These are phyloP conservation scores for Stromatinia cepivora DNA, from an alignment of 2,329 filamentous ascomycete species.

Conservation along the genomic window DNA sequence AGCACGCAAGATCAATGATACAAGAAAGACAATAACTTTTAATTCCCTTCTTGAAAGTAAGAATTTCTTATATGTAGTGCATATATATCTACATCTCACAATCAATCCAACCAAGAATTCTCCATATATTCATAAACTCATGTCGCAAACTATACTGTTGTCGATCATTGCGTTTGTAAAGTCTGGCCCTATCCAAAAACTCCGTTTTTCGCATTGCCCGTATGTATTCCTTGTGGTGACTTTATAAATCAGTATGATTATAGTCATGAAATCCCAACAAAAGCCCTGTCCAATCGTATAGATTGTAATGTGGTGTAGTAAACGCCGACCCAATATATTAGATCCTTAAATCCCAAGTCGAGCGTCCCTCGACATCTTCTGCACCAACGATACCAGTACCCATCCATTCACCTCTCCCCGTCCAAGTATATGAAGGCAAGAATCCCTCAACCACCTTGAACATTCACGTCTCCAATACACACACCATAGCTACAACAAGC, in stretches of 20 bases:
- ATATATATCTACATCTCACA: background rate
- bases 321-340: background rate
- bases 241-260: background rate
- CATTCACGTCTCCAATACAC: slow-evolving; percentile 10
- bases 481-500: slow-evolving; percentile 22
- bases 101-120: background rate
- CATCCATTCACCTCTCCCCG: background rate
- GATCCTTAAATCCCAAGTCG: background rate
- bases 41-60: background rate
- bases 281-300: background rate
- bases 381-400: background rate
- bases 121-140: background rate
- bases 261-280: background rate
- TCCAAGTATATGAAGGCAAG: background rate
- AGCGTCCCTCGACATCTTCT: background rate
- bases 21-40: background rate
- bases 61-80: background rate
- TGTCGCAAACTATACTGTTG: background rate
- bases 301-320: background rate
- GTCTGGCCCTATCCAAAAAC: background rate
- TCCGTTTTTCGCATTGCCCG: background rate
- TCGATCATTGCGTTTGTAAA: background rate
- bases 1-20: background rate
- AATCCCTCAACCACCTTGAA: slow-evolving; percentile 10
- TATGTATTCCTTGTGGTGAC: background rate